A percentile compares a stretch with the other conserved stretches of the same genome.
These are phyloP conservation scores for Myxozyma kluyveri DNA, from an alignment of 805 yeast species.

Conservation along the genomic window DNA sequence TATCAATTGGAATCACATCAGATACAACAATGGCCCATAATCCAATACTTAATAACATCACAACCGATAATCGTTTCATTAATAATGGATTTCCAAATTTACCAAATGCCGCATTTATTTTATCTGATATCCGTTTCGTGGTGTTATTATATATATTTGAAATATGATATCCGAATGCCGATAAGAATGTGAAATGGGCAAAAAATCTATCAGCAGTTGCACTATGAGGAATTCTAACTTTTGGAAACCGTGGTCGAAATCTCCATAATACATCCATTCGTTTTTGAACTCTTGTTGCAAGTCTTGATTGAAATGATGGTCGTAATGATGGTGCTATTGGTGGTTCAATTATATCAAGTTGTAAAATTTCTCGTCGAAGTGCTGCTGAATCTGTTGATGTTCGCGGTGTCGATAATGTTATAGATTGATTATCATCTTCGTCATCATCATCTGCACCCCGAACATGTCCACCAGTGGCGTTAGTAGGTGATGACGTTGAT, in stretches of 20 bases:
- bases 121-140: constrained; percentile 4
- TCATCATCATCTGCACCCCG: not conserved
- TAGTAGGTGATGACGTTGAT: not conserved
- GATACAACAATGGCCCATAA: constrained; percentile 58
- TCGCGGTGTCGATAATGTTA: constrained; percentile 22
- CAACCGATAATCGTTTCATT: constrained; percentile 71
- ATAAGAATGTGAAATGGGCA: constrained; percentile 8
- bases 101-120: constrained; percentile 44
- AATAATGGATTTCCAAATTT: constrained; percentile 84
- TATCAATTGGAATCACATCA: constrained; percentile 47
- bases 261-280: constrained; percentile 1
- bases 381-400: constrained; percentile 18
- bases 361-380: constrained; percentile 41
- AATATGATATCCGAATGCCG: constrained; percentile 9
- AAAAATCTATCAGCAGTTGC: constrained; percentile 22
- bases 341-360: constrained; percentile 42
- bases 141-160: constrained; percentile 2
- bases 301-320: constrained; percentile 21
- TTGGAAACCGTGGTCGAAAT: constrained; percentile 4
- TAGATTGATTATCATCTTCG: constrained; percentile 5
- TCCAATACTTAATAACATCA: constrained; percentile 57
- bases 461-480: not conserved
- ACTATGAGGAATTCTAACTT: constrained; percentile 35
- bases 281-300: constrained; percentile 15
- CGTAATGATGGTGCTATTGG: constrained; percentile 15